Evolutionary conservation across 768 basidiomycete genomes (phyloP), one percentile per base, ranked within the genome.

Genomic region (Holtermannia corniformis): DNA sequence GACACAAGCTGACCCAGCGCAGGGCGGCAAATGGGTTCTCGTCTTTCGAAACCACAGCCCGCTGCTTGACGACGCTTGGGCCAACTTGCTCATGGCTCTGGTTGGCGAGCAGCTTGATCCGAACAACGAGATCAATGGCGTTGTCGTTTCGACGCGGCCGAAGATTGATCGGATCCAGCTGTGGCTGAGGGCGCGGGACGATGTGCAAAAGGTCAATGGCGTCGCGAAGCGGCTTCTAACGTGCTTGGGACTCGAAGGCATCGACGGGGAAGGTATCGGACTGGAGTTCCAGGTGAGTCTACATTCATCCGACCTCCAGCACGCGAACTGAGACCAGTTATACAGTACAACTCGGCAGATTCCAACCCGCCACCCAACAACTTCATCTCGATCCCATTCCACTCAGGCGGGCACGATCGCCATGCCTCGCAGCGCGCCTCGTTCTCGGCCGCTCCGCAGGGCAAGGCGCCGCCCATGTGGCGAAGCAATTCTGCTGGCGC

Each of bases 21-120:
- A 67, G 61, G 91, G 91, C 19, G 91, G 91, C 28, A 92, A 91
- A 75, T 95, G 91, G 91, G 88, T 91, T 19, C 72, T 96, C 52
- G 88, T 88, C 63, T 88, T 93, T 84, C 85, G 85, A 76, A 83
- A 84, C 62, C 86, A 84, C 59, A 82, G 87, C 2, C 72, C 73
- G 44, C 70, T 90, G 61, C 75, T 93, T 47, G 90, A 95, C 75
- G 78, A 85, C 32, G 87, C 84, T 71, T 95, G 91, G 90, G 78
- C 78, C 44, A 90, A 87, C 82, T 76, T 93, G 19, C 82, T 86
- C 26, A 89, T 93, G 85, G 87, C 86, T 3, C 79, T 95, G 12
- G 85, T 95, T 10, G 91, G 88, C 5, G 83, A 88, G 73, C 74
- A 77, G 51, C 72, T 80, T 44, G 78, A 80, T 63, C 82, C 86